Conservation (phyloP, 2,329 filamentous ascomycete species). For the Neonectria sp. region DNA sequence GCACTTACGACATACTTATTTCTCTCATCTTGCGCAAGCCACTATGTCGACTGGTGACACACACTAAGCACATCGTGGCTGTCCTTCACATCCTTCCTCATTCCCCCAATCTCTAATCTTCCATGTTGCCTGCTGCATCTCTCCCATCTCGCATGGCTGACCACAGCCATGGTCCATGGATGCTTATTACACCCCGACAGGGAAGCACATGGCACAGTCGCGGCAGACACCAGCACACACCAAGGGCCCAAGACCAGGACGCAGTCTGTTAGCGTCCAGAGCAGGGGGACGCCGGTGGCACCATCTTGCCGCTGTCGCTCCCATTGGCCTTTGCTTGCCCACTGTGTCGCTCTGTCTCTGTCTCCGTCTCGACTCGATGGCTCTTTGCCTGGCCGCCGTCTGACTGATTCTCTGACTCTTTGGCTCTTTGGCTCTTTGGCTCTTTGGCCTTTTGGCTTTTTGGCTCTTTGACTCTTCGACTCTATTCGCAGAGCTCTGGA, state of each 20-base stretch:
- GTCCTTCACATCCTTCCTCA: conserved; percentile 18
- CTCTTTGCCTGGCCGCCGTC: neutral
- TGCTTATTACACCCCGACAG: conserved; percentile 1
- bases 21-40: conserved; percentile 11
- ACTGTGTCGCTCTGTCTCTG: conserved; percentile 25
- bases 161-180: neutral
- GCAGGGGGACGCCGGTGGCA: conserved; percentile 24
- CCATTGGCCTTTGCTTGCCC: conserved; percentile 24
- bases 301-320: conserved; percentile 27
- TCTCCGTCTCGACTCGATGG: conserved; percentile 11
- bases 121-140: conserved; percentile 3
- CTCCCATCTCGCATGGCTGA: conserved; percentile 8
- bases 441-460: too few relatives aligned
- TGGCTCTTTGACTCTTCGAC: neutral
- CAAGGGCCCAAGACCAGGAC: conserved; percentile 6
- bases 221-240: conserved; percentile 6
- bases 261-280: conserved; percentile 22
- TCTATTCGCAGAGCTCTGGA: neutral
- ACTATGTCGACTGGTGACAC: conserved; percentile 29
- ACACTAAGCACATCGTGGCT: conserved; percentile 26
- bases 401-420: too few relatives aligned
- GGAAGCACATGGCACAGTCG: conserved; percentile 4
- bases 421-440: too few relatives aligned
- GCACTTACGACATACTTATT: conserved; percentile 1
- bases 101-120: conserved; percentile 24